Base-by-base conservation (phyloP, 495 filamentous ascomycete species). In the Penicillium silybi region DNA sequence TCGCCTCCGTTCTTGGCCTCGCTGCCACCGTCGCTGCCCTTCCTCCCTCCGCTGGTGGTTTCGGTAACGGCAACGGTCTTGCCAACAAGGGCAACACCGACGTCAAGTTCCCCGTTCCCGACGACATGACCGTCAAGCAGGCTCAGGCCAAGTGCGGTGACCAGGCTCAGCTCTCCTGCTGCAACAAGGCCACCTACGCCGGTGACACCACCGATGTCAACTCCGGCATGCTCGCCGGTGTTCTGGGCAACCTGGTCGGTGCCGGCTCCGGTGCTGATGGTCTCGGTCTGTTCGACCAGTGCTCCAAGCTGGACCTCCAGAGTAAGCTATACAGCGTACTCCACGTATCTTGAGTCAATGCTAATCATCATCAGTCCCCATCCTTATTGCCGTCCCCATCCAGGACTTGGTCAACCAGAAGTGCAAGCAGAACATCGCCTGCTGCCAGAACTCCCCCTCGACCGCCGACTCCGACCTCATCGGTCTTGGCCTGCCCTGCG, bases 401-500 rank as follows among this genome's bases (percentile, higher is more conserved):
- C 48, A 68, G 44, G 74, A 80, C 49, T 27, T 76, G 37, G 68
- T 79, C 53, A 68, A 79, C 59, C 68, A 64, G 67, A 58, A 74
- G 61, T 80, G 77, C 71, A 77, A 78, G 66, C 73, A 78, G 73
- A 76, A 73, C 58, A 71, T 75, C 57, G 77, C 75, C 52, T 79
- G 77, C 67, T 80, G 75, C 63, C 70, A 73, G 53, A 63, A 72
- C 62, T 73, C 69, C 40, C 65, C 62, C 23, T 65, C 63, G 53
- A 54, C 48, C 26, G 68, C 76, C 53, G 51, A 67, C 57, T 54
- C 59, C 8, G 70, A 70, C 41, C 63, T 76, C 29, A 41, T 80
- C 56, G 76, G 76, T 46, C 63, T 72, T 53, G 66, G 65, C 17
- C 67, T 80, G n/a, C 74, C 77, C 41, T 80, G 77, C 55, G 50